Conservation (phyloP, 805 yeast genomes). For the Yarrowia hollandica region DNA sequence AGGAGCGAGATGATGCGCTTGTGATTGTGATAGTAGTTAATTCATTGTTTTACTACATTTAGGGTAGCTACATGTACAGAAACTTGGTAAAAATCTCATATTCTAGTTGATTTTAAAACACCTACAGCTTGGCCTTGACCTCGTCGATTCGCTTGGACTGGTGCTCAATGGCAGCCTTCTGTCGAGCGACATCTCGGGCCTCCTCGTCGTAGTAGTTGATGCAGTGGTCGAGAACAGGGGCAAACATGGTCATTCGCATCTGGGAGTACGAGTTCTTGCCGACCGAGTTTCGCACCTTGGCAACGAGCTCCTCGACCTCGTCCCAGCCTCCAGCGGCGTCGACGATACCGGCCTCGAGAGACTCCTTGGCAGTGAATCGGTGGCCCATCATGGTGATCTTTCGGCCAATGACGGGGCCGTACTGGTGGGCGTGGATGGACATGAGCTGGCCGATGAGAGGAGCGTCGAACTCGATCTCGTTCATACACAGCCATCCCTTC, state of each 20-base stretch:
- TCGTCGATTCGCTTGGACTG: conserved; percentile 22
- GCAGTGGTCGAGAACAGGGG: conserved; percentile 24
- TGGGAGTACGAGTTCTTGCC: conserved; percentile 23
- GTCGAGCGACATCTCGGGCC: conserved; percentile 26
- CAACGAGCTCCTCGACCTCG: conserved; percentile 41
- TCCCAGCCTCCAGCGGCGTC: conserved; percentile 42
- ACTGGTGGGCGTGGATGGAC: conserved; percentile 40
- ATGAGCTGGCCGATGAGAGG: conserved; percentile 43
- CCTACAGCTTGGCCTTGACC: conserved; percentile 25
- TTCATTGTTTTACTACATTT: too few species aligned
- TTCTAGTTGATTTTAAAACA: neutral
- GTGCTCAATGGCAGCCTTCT: conserved; percentile 15
- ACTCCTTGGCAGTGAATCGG: conserved; percentile 41
- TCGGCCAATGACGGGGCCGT: conserved; percentile 39
- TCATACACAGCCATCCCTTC: conserved; percentile 44
- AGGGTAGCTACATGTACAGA: too few species aligned
- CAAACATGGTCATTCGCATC: conserved; percentile 25
- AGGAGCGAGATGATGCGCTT: neutral
- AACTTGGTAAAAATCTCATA: too few species aligned
- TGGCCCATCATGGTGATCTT: conserved; percentile 41
- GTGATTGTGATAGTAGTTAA: too few species aligned
- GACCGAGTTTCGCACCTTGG: conserved; percentile 29
- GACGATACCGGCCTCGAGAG: conserved; percentile 38
- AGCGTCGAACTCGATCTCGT: conserved; percentile 45
- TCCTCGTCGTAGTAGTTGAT: conserved; percentile 24